Conservation (phyloP, 495 filamentous ascomycete species). For the Arthonia radiata region DNA sequence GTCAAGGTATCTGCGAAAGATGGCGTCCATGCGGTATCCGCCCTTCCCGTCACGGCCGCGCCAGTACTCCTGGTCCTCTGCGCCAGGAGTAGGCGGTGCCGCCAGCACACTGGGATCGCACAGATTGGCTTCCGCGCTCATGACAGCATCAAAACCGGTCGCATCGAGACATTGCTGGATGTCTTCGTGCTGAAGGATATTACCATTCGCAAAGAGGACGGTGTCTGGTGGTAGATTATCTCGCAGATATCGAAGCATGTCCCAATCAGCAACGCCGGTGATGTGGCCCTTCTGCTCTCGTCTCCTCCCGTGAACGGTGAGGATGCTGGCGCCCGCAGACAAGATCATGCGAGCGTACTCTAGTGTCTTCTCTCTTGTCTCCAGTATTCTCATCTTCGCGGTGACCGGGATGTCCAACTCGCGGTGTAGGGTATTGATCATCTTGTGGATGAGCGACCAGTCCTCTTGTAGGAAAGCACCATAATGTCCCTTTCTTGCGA, state of each 20-base stretch:
- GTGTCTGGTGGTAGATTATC: slow-evolving; percentile 65
- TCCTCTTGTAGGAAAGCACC: slow-evolving; percentile 91
- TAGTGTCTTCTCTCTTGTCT: slow-evolving; percentile 63
- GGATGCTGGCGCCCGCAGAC: slow-evolving; percentile 67
- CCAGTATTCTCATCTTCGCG: slow-evolving; percentile 80
- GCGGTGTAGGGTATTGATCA: slow-evolving; percentile 56
- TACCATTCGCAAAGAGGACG: slow-evolving; percentile 92
- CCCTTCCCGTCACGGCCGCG: slow-evolving; percentile 52
- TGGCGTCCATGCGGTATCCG: slow-evolving; percentile 72
- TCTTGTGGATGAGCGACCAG: slow-evolving; percentile 47
- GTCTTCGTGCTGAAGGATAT: slow-evolving; percentile 64
- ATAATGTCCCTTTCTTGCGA: slow-evolving; percentile 72
- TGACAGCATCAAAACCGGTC: slow-evolving; percentile 83
- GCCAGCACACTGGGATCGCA: slow-evolving; percentile 77
- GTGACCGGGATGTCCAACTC: slow-evolving; percentile 61
- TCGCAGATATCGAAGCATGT: slow-evolving; percentile 51
- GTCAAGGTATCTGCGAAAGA: slow-evolving; percentile 69
- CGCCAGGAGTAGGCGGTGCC: slow-evolving; percentile 31
- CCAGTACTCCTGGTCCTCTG: slow-evolving; percentile 63
- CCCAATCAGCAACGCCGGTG: slow-evolving; percentile 87
- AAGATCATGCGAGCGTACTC: slow-evolving; percentile 78
- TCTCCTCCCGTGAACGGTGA: slow-evolving; percentile 73
- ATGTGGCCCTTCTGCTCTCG: slow-evolving; percentile 91
- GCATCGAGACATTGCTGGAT: slow-evolving; percentile 50
- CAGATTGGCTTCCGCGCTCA: slow-evolving; percentile 87